A percentile compares a stretch with the other conserved stretches of the same genome.
These are phyloP conservation scores for Fusarium sp. DNA, from an alignment of 2,329 filamentous ascomycete species.

Conservation along the genomic window DNA sequence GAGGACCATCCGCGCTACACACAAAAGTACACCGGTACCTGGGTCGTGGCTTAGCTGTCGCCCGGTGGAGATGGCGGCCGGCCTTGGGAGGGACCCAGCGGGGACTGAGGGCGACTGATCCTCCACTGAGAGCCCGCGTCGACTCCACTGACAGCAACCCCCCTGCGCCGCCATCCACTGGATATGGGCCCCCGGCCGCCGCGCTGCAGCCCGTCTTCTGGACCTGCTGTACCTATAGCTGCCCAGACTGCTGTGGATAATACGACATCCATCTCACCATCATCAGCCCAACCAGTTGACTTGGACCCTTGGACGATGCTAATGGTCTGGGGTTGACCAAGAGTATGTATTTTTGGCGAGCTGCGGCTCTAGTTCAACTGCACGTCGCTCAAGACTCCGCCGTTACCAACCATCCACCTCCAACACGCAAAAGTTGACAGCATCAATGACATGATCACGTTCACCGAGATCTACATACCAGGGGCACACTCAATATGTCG, in stretches of 20 bases:
- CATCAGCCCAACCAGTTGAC: conserved; percentile 22
- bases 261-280: conserved; percentile 6
- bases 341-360: background rate
- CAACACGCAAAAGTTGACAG: background rate
- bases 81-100: conserved; percentile 28
- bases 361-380: background rate
- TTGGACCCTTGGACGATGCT: background rate
- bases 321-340: background rate
- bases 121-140: conserved; percentile 33
- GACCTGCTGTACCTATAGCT: background rate
- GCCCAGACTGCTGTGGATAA: background rate
- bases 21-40: conserved; percentile 28
- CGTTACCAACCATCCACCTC: background rate
- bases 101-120: conserved; percentile 27
- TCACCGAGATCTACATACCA: background rate
- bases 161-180: conserved; percentile 27
- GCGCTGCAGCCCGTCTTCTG: conserved; percentile 22
- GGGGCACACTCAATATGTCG: background rate
- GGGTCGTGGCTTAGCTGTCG: conserved; percentile 16
- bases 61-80: conserved; percentile 29
- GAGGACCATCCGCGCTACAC: background rate
- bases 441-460: background rate
- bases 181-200: conserved; percentile 18
- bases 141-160: conserved; percentile 39
- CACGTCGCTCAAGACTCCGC: background rate